phyloP scores from a whole-genome alignment of 2,329 filamentous ascomycete species.

The Colletotrichum musicola region DNA sequence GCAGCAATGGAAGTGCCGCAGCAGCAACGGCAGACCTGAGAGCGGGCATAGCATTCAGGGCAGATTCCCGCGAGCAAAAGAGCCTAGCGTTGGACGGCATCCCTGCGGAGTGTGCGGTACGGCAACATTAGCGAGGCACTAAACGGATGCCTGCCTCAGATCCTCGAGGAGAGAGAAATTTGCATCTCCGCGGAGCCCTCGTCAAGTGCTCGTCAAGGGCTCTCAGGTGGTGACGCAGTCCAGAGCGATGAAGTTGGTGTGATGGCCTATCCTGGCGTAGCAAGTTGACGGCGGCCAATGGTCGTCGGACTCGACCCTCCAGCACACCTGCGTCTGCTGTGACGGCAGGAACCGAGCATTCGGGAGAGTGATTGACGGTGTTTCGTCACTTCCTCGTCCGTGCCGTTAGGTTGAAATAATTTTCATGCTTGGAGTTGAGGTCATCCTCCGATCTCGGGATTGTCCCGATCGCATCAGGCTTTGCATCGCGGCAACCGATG shows the following conservation, averaged over 20 bases:
- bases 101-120: constrained; percentile 34
- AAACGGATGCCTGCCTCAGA: constrained; percentile 35
- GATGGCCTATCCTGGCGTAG: constrained; percentile 21
- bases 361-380: constrained; percentile 30
- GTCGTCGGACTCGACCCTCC: constrained; percentile 16
- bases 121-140: constrained; percentile 35
- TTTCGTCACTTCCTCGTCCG: constrained; percentile 31
- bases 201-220: not conserved
- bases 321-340: constrained; percentile 16
- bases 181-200: constrained; percentile 34
- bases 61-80: not conserved
- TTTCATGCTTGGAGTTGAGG: constrained; percentile 31
- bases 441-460: constrained; percentile 24
- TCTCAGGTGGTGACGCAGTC: constrained; percentile 2
- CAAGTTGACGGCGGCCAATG: constrained; percentile 27
- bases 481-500: constrained; percentile 11
- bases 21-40: constrained; percentile 12
- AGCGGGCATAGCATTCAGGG: constrained; percentile 8
- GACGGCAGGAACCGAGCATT: constrained; percentile 35
- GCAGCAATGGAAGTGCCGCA: constrained; percentile 30
- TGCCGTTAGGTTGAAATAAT: constrained; percentile 29
- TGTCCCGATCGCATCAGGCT: not conserved
- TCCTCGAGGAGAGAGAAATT: constrained; percentile 32
- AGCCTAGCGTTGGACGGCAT: constrained; percentile 27
- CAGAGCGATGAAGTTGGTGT: constrained; percentile 15